Evolutionary conservation across 805 yeast genomes (phyloP).

Genomic region (Metschnikowia lachancei): DNA sequence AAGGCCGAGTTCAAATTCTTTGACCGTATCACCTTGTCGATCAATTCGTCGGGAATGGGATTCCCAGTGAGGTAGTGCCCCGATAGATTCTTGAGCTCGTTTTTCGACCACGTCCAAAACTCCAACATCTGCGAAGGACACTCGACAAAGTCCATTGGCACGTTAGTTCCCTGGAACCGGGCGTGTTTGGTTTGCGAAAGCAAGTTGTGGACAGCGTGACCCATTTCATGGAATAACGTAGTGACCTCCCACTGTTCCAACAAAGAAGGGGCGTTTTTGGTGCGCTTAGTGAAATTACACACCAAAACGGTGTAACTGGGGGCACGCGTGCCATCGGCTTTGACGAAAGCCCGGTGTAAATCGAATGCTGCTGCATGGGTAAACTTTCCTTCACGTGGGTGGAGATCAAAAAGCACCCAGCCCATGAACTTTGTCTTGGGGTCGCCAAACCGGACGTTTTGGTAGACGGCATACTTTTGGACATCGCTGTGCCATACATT

Average conservation of each 20-base stretch:
- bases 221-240: constrained; percentile 86
- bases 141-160: constrained; percentile 84
- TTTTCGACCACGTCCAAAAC: constrained; percentile 79
- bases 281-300: constrained; percentile 80
- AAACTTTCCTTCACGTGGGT: constrained; percentile 83
- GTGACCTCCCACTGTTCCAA: constrained; percentile 75
- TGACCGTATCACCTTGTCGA: constrained; percentile 20
- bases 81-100: constrained; percentile 57
- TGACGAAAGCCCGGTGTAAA: constrained; percentile 55
- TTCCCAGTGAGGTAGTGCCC: constrained; percentile 64
- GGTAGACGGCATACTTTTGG: constrained; percentile 68
- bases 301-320: constrained; percentile 73
- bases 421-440: constrained; percentile 59
- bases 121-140: constrained; percentile 90
- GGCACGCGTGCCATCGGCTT: constrained; percentile 48
- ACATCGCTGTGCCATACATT: constrained; percentile 78
- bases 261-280: constrained; percentile 67
- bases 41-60: constrained; percentile 46
- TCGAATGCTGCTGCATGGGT: constrained; percentile 88
- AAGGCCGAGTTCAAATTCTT: constrained; percentile 65
- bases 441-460: constrained; percentile 43
- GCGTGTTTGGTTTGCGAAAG: constrained; percentile 64
- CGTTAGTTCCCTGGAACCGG: constrained; percentile 73
- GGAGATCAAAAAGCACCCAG: constrained; percentile 75
- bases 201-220: constrained; percentile 82